A percentile compares a stretch with the other conserved stretches of the same genome.
Conservation (phyloP, 106 monocot species). For the Triglochin maritima region DNA sequence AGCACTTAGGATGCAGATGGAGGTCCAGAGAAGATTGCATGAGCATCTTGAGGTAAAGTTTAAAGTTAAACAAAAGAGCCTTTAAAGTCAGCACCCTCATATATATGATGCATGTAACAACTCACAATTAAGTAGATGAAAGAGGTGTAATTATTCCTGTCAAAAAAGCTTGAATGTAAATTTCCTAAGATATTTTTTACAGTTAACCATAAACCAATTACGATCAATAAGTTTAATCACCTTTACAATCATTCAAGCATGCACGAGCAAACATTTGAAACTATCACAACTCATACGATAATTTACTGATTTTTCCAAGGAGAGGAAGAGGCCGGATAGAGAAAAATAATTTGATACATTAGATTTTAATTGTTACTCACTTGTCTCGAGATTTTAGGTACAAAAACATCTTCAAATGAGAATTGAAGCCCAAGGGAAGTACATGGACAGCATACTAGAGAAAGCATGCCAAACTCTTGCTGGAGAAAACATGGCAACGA, state of each 20-base stretch:
- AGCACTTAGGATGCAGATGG: slow-evolving; percentile 74
- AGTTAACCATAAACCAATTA: too few relatives aligned
- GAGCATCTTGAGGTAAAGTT: slow-evolving; percentile 65
- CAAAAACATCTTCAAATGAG: slow-evolving; percentile 79
- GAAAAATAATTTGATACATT: too few relatives aligned
- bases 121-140: not conserved
- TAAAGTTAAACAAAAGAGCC: not conserved
- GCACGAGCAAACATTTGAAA: too few relatives aligned
- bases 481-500: slow-evolving; percentile 23
- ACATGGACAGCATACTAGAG: slow-evolving; percentile 78
- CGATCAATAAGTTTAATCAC: too few relatives aligned
- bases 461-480: slow-evolving; percentile 59
- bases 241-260: too few relatives aligned
- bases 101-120: not conserved
- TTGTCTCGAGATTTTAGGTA: slow-evolving; percentile 19
- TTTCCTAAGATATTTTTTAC: too few relatives aligned
- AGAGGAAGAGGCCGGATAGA: not conserved
- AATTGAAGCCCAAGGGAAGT: slow-evolving; percentile 81
- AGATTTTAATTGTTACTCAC: too few relatives aligned
- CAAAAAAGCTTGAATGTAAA: too few relatives aligned
- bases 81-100: too few relatives aligned
- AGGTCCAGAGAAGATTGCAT: slow-evolving; percentile 77
- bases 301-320: too few relatives aligned
- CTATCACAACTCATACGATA: too few relatives aligned
- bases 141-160: too few relatives aligned